Evolutionary conservation across 352 stramenopile species (phyloP).

Genomic region (Phytophthora colocasiae): DNA sequence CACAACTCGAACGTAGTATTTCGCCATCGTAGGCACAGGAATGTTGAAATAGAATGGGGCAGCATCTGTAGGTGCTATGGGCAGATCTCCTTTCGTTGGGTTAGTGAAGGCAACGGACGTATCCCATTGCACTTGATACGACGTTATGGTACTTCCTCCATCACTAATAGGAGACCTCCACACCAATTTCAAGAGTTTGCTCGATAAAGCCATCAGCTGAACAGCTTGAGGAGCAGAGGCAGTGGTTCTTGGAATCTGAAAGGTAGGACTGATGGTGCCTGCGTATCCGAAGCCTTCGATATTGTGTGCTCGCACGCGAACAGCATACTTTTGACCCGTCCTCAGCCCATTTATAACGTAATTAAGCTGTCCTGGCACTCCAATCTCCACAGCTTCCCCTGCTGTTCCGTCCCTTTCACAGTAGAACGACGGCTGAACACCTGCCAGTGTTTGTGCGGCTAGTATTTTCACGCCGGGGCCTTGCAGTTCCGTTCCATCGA

Average conservation of each 20-base stretch:
- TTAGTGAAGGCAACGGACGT: conserved; percentile 76
- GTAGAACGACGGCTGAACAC: conserved; percentile 82
- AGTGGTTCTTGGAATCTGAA: conserved; percentile 60
- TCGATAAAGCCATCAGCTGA: conserved; percentile 66
- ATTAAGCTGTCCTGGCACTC: conserved; percentile 25
- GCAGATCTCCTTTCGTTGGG: conserved; percentile 36
- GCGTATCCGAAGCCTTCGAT: conserved; percentile 65
- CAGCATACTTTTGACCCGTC: conserved; percentile 68
- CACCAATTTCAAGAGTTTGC: conserved; percentile 75
- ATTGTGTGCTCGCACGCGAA: conserved; percentile 73
- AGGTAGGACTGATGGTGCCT: conserved; percentile 52
- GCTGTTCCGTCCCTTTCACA: conserved; percentile 55
- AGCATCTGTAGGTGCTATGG: conserved; percentile 40
- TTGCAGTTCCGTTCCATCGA: conserved; percentile 93
- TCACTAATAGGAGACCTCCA: conserved; percentile 72
- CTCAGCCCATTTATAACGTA: conserved; percentile 56
- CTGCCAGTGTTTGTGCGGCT: conserved; percentile 72
- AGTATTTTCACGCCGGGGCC: conserved; percentile 88
- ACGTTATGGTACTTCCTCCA: conserved; percentile 78
- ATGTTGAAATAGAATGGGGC: conserved; percentile 94
- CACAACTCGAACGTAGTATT: conserved; percentile 91
- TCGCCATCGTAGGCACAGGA: conserved; percentile 54
- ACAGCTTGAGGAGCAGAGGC: conserved; percentile 47
- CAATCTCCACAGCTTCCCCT: conserved; percentile 47
- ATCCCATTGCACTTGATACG: conserved; percentile 96